These are phyloP conservation scores for Trematosphaeria pertusa DNA, from an alignment of 2,329 filamentous ascomycete genomes.

Conservation along the genomic window DNA sequence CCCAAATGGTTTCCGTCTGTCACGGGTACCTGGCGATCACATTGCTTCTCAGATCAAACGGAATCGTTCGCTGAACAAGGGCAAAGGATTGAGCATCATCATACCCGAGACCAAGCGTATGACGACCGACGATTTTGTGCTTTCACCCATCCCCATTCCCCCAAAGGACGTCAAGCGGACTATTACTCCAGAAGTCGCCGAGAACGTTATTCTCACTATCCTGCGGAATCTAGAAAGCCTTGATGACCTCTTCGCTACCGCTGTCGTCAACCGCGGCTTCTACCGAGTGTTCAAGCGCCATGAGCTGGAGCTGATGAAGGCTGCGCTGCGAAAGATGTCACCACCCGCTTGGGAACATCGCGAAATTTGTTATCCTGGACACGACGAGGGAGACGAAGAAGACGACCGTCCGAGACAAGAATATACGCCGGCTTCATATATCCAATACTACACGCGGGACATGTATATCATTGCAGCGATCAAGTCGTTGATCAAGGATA, in stretches of 20 bases:
- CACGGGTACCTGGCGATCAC: slow-evolving; percentile 35
- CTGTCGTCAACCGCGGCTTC: slow-evolving; percentile 62
- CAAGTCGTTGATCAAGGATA: slow-evolving; percentile 63
- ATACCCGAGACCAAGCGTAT: slow-evolving; percentile 31
- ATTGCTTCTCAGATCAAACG: slow-evolving; percentile 40
- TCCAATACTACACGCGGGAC: slow-evolving; percentile 60
- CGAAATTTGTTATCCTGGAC: slow-evolving; percentile 62
- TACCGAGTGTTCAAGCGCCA: slow-evolving; percentile 65
- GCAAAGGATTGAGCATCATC: slow-evolving; percentile 28
- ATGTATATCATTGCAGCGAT: slow-evolving; percentile 61
- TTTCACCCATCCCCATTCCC: slow-evolving; percentile 27
- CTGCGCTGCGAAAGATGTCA: slow-evolving; percentile 60
- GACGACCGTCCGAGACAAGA: slow-evolving; percentile 57
- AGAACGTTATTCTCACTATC: slow-evolving; percentile 61
- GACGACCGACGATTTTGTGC: slow-evolving; percentile 26
- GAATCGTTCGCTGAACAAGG: slow-evolving; percentile 23
- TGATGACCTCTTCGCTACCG: slow-evolving; percentile 63
- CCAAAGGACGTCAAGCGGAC: slow-evolving; percentile 27
- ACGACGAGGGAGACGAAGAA: slow-evolving; percentile 50
- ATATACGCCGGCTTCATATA: slow-evolving; percentile 61
- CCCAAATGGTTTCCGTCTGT: slow-evolving; percentile 24
- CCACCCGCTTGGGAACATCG: slow-evolving; percentile 67
- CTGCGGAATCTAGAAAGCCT: slow-evolving; percentile 57
- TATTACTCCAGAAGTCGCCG: slow-evolving; percentile 54
- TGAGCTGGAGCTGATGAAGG: slow-evolving; percentile 61